Evolutionary conservation across 2,329 filamentous ascomycete species (phyloP).

Genomic region (Boeremia exigua): DNA sequence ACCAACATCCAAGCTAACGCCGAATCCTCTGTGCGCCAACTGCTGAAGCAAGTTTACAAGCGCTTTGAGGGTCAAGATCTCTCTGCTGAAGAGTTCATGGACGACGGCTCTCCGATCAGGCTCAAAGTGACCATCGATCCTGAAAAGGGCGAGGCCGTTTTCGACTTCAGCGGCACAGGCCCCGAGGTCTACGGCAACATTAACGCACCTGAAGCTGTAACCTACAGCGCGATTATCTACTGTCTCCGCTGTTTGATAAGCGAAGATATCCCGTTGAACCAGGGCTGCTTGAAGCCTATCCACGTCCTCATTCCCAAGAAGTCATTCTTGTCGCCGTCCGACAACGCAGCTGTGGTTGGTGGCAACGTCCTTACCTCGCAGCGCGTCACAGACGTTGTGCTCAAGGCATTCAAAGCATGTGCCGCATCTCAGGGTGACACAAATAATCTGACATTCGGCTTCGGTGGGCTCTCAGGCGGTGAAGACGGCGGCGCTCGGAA

Average conservation of each 20-base stretch:
- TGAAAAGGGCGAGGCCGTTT: slow-evolving; percentile 75
- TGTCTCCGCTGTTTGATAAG: slow-evolving; percentile 80
- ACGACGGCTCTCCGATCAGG: slow-evolving; percentile 80
- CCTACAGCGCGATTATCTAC: slow-evolving; percentile 85
- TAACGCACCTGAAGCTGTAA: slow-evolving; percentile 83
- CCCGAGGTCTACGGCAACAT: slow-evolving; percentile 80
- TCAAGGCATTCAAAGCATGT: slow-evolving; percentile 79
- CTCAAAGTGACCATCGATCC: slow-evolving; percentile 78
- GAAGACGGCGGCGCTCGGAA: slow-evolving; percentile 41
- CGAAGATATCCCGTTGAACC: slow-evolving; percentile 84
- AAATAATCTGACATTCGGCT: slow-evolving; percentile 86
- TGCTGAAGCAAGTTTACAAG: slow-evolving; percentile 74
- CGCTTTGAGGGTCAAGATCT: slow-evolving; percentile 75
- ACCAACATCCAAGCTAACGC: slow-evolving; percentile 81
- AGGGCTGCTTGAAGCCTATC: slow-evolving; percentile 81
- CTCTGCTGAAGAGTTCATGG: slow-evolving; percentile 81
- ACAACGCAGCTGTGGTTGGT: slow-evolving; percentile 80
- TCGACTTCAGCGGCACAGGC: slow-evolving; percentile 80
- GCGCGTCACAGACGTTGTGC: slow-evolving; percentile 81
- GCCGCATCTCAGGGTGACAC: slow-evolving; percentile 81
- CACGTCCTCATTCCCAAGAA: slow-evolving; percentile 74
- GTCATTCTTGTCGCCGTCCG: slow-evolving; percentile 76
- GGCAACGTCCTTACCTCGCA: slow-evolving; percentile 81
- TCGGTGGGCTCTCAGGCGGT: slow-evolving; percentile 61
- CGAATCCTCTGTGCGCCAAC: slow-evolving; percentile 73